phyloP scores from a whole-genome alignment of 2,329 filamentous ascomycete genomes.

The Fusarium phyllophilum region DNA sequence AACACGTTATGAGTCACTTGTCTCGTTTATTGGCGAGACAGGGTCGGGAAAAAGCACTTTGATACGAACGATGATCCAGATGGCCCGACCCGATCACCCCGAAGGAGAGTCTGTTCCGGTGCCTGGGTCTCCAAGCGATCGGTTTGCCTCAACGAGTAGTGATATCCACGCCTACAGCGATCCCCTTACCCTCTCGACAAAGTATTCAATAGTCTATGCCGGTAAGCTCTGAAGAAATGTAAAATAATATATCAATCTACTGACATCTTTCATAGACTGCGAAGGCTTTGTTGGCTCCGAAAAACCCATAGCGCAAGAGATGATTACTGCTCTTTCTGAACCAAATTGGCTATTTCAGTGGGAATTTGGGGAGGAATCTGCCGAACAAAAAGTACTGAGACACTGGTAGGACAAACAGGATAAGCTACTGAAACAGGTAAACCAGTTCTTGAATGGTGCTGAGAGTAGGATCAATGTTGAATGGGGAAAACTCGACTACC shows the following conservation, averaged over 20 bases:
- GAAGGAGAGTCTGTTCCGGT: not conserved
- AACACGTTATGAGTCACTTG: not conserved
- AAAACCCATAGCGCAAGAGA: not conserved
- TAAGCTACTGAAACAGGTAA: not conserved
- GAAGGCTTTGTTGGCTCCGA: slow-evolving; percentile 20
- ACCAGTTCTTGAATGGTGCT: not conserved
- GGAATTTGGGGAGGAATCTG: not conserved
- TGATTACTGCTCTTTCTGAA: not conserved
- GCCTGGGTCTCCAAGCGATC: not conserved
- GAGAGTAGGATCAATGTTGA: not conserved
- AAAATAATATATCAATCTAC: rapidly evolving
- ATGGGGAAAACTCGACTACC: not conserved
- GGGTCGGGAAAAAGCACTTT: slow-evolving; percentile 27
- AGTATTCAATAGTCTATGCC: slow-evolving; percentile 8
- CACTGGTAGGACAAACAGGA: not conserved
- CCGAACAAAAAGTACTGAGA: not conserved
- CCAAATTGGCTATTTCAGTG: not conserved
- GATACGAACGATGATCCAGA: slow-evolving; percentile 19
- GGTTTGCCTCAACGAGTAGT: slow-evolving; percentile 14
- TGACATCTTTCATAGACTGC: not conserved
- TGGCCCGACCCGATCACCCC: not conserved
- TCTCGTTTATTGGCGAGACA: slow-evolving; percentile 28
- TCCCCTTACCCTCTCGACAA: slow-evolving; percentile 1
- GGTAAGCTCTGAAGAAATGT: not conserved
- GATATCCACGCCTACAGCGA: slow-evolving; percentile 28